Evolutionary conservation across 768 basidiomycete species (phyloP).

Genomic region (Sporobolomyces pararoseus): DNA sequence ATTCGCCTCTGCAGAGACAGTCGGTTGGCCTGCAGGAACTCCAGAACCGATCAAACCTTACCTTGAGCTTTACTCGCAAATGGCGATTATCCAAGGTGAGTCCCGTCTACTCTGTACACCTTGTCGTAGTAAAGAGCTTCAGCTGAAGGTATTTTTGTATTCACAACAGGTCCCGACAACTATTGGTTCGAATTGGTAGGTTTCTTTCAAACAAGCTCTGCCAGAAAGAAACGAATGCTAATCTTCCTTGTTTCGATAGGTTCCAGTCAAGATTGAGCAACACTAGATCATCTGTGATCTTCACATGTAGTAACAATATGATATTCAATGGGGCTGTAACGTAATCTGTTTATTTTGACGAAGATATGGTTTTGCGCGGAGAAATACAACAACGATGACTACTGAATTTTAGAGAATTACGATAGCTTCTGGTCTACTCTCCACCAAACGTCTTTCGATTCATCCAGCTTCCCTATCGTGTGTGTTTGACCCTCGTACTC

Average conservation of each 20-base stretch:
- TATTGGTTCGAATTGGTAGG: constrained; percentile 15
- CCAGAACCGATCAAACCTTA: constrained; percentile 38
- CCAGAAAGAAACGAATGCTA: too few species aligned
- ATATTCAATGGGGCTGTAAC: too few species aligned
- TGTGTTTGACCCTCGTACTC: constrained; percentile 10
- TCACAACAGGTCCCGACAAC: constrained; percentile 2
- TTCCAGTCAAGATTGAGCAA: constrained; percentile 13
- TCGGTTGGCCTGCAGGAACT: constrained; percentile 34
- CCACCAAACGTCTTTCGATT: constrained; percentile 17
- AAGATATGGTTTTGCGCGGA: background rate
- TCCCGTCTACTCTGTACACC: too few species aligned
- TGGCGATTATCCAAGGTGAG: constrained; percentile 33
- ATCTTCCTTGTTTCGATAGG: background rate
- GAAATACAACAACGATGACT: constrained; percentile 8
- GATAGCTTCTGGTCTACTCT: background rate
- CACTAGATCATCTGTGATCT: background rate
- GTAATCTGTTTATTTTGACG: too few species aligned
- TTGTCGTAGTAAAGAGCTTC: background rate
- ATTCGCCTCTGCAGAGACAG: constrained; percentile 22
- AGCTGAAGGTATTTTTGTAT: too few species aligned
- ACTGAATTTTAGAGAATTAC: background rate
- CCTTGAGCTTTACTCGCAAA: constrained; percentile 29
- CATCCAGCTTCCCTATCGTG: background rate
- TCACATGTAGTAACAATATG: too few species aligned
- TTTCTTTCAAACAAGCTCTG: background rate